These are phyloP conservation scores for Geranium rotundifolium DNA, from an alignment of 345 rosid species.

Conservation along the genomic window DNA sequence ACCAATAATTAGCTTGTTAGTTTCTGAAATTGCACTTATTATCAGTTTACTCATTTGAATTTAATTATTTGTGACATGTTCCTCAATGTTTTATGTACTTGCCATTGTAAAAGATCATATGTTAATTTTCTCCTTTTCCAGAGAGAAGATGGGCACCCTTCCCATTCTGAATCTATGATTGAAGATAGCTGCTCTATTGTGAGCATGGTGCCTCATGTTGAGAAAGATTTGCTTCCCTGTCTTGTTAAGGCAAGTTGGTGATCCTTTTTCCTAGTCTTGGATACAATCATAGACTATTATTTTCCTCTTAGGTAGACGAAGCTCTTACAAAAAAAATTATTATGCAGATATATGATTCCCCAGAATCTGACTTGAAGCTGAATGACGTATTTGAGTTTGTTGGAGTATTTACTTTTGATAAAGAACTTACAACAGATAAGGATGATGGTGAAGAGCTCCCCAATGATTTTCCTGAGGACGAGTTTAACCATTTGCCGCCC, in stretches of 20 bases:
- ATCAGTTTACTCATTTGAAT: background rate
- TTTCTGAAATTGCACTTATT: background rate
- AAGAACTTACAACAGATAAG: conserved; percentile 25
- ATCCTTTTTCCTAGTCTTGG: background rate
- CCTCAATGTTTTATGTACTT: background rate
- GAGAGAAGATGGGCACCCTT: conserved; percentile 52
- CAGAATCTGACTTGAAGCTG: conserved; percentile 69
- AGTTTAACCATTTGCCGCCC: conserved; percentile 41
- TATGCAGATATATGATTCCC: conserved; percentile 65
- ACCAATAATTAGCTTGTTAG: too few relatives aligned
- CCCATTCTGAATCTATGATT: conserved; percentile 17
- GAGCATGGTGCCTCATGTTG: conserved; percentile 12
- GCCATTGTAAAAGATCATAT: background rate
- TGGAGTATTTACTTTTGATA: conserved; percentile 61
- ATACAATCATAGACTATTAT: background rate
- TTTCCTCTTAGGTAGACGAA: conserved; percentile 1
- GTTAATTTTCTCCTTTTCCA: conserved; percentile 14
- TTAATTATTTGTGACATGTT: too few relatives aligned
- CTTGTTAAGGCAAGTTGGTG: conserved; percentile 50
- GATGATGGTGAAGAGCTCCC: conserved; percentile 30
- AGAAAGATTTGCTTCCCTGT: conserved; percentile 41
- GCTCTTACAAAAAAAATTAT: conserved; percentile 1
- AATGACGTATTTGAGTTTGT: conserved; percentile 84
- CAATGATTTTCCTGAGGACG: conserved; percentile 41
- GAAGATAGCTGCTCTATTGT: conserved; percentile 19